These are phyloP conservation scores for Prunella vulgaris DNA, from an alignment of 257 asterid genomes.

Conservation along the genomic window DNA sequence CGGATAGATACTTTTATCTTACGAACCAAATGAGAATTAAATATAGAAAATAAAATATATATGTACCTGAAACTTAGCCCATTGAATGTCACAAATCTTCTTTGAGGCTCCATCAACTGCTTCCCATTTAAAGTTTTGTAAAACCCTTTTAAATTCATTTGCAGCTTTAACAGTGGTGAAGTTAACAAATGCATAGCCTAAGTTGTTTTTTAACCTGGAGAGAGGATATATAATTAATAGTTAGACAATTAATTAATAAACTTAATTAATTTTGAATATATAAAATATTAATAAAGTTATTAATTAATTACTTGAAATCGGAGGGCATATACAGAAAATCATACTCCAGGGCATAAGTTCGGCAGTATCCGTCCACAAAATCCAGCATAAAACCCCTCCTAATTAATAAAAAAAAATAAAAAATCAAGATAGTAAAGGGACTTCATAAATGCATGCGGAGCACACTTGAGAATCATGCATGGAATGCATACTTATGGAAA, in stretches of 20 bases:
- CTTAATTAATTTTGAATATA: background rate
- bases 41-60: too few relatives aligned
- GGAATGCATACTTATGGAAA: constrained; percentile 2
- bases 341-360: constrained; percentile 30
- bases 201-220: constrained; percentile 25
- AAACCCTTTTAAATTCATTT: background rate
- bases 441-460: background rate
- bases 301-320: constrained; percentile 62
- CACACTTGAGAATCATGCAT: background rate
- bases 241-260: background rate
- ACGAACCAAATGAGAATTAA: too few relatives aligned
- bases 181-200: constrained; percentile 58
- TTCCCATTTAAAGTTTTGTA: constrained; percentile 33
- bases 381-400: constrained; percentile 44
- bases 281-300: background rate
- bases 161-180: constrained; percentile 38
- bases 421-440: background rate
- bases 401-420: background rate
- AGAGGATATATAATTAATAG: background rate
- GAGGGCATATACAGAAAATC: constrained; percentile 58
- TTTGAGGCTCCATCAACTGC: background rate
- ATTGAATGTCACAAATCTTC: constrained; percentile 34
- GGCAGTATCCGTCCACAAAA: constrained; percentile 40
- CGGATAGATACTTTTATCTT: too few relatives aligned
- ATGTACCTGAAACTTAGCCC: constrained; percentile 68